Evolutionary conservation across 768 basidiomycete species (phyloP).

Genomic region (Amanita muscaria): DNA sequence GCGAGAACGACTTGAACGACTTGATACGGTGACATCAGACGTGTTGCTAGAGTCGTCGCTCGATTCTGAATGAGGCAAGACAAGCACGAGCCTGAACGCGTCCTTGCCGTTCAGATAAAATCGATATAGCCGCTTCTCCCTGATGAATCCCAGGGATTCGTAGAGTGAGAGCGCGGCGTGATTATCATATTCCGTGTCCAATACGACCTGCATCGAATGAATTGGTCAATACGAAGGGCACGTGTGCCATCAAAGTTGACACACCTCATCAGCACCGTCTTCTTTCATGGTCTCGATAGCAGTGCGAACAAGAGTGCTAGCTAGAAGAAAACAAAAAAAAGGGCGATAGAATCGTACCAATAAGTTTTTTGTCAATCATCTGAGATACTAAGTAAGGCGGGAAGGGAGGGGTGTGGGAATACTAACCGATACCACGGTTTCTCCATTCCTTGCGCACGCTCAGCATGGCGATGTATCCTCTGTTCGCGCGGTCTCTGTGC

Average conservation of each 20-base stretch:
- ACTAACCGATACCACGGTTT: slow-evolving; percentile 87
- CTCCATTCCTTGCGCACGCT: slow-evolving; percentile 80
- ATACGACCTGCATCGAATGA: slow-evolving; percentile 53
- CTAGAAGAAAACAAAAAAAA: slow-evolving; percentile 39
- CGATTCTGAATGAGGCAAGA: slow-evolving; percentile 36
- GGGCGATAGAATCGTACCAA: slow-evolving; percentile 31
- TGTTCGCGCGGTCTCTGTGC: slow-evolving; percentile 64
- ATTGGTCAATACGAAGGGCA: no score
- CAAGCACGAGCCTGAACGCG: slow-evolving; percentile 76
- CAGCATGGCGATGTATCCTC: slow-evolving; percentile 98
- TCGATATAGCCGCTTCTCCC: slow-evolving; percentile 88
- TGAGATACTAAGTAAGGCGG: slow-evolving; percentile 37
- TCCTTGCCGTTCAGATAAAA: slow-evolving; percentile 99
- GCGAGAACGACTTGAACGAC: not conserved
- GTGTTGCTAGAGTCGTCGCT: slow-evolving; percentile 24
- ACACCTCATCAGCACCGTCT: slow-evolving; percentile 79
- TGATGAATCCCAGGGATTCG: slow-evolving; percentile 87
- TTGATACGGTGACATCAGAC: not conserved
- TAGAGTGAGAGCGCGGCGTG: slow-evolving; percentile 81
- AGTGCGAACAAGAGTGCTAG: slow-evolving; percentile 74
- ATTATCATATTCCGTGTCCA: slow-evolving; percentile 97
- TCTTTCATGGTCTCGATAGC: slow-evolving; percentile 80
- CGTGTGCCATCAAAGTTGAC: no score
- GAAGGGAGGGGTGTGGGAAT: slow-evolving; percentile 23
- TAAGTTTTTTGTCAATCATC: slow-evolving; percentile 34